Evolutionary conservation across 2,329 filamentous ascomycete genomes (phyloP).

Genomic region (Leptographium wingfieldii): DNA sequence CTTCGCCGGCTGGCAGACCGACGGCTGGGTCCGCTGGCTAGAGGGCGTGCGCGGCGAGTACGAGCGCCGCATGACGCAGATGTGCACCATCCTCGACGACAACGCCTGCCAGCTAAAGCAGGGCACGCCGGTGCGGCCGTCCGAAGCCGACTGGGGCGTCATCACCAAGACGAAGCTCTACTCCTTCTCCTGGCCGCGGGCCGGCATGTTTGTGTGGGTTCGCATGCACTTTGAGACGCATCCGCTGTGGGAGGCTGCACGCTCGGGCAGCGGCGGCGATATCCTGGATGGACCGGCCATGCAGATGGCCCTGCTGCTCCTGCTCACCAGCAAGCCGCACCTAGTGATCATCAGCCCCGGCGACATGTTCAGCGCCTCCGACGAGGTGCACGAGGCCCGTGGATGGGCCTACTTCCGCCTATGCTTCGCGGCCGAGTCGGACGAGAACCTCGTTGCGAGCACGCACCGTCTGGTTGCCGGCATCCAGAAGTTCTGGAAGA

Average conservation of each 20-base stretch:
- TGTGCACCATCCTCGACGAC: constrained; percentile 62
- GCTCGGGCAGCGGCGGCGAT: constrained; percentile 9
- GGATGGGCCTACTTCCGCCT: constrained; percentile 65
- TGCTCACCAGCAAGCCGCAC: constrained; percentile 56
- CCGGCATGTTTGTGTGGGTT: constrained; percentile 89
- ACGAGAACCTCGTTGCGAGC: constrained; percentile 51
- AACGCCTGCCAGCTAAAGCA: constrained; percentile 54
- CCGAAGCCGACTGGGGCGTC: constrained; percentile 55
- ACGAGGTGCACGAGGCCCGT: constrained; percentile 40
- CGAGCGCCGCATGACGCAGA: constrained; percentile 69
- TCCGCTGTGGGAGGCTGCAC: constrained; percentile 43
- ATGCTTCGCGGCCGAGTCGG: constrained; percentile 76
- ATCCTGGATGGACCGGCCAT: constrained; percentile 43
- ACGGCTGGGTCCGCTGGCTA: constrained; percentile 87
- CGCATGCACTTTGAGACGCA: constrained; percentile 59
- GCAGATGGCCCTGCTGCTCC: constrained; percentile 55
- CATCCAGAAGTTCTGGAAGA: constrained; percentile 62
- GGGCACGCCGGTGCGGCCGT: constrained; percentile 31
- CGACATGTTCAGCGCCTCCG: constrained; percentile 56
- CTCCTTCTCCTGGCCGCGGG: constrained; percentile 67
- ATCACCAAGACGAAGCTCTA: constrained; percentile 63
- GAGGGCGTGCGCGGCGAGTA: constrained; percentile 73
- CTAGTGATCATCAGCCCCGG: constrained; percentile 61
- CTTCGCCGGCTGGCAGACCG: constrained; percentile 58
- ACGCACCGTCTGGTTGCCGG: constrained; percentile 55